Evolutionary conservation across 176 grass and related monocot species (phyloP).

Genomic region (Aegilops longissima): DNA sequence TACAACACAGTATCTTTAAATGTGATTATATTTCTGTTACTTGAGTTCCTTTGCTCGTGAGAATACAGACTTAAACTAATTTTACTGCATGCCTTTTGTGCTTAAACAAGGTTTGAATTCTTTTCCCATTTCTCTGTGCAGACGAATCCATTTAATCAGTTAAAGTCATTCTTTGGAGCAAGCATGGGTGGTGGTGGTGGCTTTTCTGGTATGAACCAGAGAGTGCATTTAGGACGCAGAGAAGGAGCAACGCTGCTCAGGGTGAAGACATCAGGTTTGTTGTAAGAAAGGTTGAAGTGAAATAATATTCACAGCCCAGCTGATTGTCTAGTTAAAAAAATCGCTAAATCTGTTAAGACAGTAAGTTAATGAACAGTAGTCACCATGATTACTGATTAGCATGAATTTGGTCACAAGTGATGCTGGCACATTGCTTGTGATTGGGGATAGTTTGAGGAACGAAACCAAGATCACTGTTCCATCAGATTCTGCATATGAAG

Average conservation of each 20-base stretch:
- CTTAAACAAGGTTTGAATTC: slow-evolving; percentile 17
- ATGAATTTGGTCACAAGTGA: neutral
- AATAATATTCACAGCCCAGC: neutral
- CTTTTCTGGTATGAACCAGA: slow-evolving; percentile 88
- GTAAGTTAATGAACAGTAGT: neutral
- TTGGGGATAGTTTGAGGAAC: neutral
- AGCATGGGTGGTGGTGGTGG: slow-evolving; percentile 65
- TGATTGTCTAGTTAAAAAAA: slow-evolving; percentile 21
- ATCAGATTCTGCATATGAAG: slow-evolving; percentile 2
- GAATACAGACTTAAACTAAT: neutral
- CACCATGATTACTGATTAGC: neutral
- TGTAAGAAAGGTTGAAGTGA: slow-evolving; percentile 15
- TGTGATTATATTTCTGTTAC: neutral
- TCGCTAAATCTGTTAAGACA: neutral
- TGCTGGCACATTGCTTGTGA: neutral
- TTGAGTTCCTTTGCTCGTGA: neutral
- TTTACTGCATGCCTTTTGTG: neutral
- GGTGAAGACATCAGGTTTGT: slow-evolving; percentile 97
- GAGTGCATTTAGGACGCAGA: slow-evolving; percentile 67
- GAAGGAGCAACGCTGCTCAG: slow-evolving; percentile 59
- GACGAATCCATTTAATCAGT: slow-evolving; percentile 97
- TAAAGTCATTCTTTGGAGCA: slow-evolving; percentile 92
- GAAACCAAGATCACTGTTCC: neutral
- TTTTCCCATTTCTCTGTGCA: slow-evolving; percentile 45
- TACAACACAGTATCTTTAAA: slow-evolving; percentile 5